A percentile compares a stretch with the other conserved stretches of the same genome.
phyloP scores from a whole-genome alignment of 2,329 filamentous ascomycete genomes.

The Calonectria multiphialidica region DNA sequence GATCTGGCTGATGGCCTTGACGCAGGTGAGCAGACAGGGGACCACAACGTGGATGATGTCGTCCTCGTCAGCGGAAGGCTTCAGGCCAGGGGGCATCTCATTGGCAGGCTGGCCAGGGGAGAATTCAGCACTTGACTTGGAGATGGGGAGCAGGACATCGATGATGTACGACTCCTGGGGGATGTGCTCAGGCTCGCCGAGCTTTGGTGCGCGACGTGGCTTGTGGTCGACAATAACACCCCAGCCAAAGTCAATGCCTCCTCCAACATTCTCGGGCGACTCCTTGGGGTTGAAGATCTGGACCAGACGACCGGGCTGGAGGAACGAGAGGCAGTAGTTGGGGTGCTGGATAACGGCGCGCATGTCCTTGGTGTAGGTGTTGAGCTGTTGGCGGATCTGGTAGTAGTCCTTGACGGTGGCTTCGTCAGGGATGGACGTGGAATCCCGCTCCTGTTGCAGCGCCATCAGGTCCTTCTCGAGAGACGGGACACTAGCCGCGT shows the following conservation, averaged over 20 bases:
- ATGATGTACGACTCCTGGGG: slow-evolving; percentile 85
- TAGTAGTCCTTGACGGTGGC: slow-evolving; percentile 94
- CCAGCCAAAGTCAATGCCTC: slow-evolving; percentile 85
- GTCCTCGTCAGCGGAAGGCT: slow-evolving; percentile 45
- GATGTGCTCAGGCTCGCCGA: slow-evolving; percentile 74
- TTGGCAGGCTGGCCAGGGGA: slow-evolving; percentile 47
- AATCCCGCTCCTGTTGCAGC: slow-evolving; percentile 80
- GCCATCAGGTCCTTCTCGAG: slow-evolving; percentile 87
- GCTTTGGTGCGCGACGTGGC: slow-evolving; percentile 74
- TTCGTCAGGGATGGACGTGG: slow-evolving; percentile 86
- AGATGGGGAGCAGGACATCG: slow-evolving; percentile 80
- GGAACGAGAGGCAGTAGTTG: slow-evolving; percentile 84
- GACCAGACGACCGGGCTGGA: slow-evolving; percentile 89
- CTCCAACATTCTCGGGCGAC: slow-evolving; percentile 55
- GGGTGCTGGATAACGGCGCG: slow-evolving; percentile 92
- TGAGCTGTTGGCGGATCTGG: slow-evolving; percentile 86
- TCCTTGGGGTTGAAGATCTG: slow-evolving; percentile 80
- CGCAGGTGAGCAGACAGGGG: slow-evolving; percentile 86
- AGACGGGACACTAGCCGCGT: slow-evolving; percentile 85
- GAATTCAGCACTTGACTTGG: slow-evolving; percentile 62
- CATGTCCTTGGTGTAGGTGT: slow-evolving; percentile 89
- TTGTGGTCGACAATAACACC: slow-evolving; percentile 85
- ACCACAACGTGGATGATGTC: slow-evolving; percentile 60
- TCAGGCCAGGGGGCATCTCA: slow-evolving; percentile 73
- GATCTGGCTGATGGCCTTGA: slow-evolving; percentile 87